Conservation (phyloP, 345 rosid species). For the Nasturtium officinale region DNA sequence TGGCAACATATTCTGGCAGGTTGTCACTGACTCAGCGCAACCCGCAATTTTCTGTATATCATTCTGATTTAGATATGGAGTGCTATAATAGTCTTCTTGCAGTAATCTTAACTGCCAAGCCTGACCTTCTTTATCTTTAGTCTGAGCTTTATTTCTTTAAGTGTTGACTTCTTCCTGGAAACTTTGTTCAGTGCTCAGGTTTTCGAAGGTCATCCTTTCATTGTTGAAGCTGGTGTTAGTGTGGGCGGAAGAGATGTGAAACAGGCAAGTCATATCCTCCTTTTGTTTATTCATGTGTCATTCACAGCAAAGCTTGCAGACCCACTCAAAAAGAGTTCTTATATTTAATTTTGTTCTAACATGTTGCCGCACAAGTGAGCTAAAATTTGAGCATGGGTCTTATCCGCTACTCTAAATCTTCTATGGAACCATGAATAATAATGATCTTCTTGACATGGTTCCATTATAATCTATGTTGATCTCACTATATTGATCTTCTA, state of each 20-base stretch:
- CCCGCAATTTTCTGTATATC: conserved; percentile 20
- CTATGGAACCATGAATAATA: not conserved
- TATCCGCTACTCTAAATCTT: not conserved
- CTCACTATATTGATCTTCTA: not conserved
- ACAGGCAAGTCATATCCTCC: conserved; percentile 55
- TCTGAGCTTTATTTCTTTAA: conserved; percentile 7
- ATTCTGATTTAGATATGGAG: conserved; percentile 7
- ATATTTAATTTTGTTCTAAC: not conserved
- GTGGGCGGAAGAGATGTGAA: conserved; percentile 95
- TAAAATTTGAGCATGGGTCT: not conserved
- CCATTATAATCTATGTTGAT: not conserved
- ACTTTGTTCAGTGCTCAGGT: conserved; percentile 82
- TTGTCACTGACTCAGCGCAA: conserved; percentile 43
- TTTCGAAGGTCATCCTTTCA: conserved; percentile 96
- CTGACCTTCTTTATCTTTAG: not conserved
- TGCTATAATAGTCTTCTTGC: not conserved
- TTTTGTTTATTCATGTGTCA: conserved; percentile 11
- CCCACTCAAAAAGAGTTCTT: conserved; percentile 7
- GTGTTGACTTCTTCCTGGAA: conserved; percentile 34
- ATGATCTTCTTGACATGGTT: not conserved
- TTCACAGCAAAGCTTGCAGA: not conserved
- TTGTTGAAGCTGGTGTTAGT: conserved; percentile 98
- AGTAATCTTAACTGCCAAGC: conserved; percentile 17
- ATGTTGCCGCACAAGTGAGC: conserved; percentile 11
- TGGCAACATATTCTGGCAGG: conserved; percentile 98